A percentile compares a stretch with the other conserved stretches of the same genome.
These are phyloP conservation scores for Brassica napus DNA, from an alignment of 345 rosid species.

Conservation along the genomic window Da-Ae NC_063448.1:55974001-55974500, in stretches of 20 bases:
- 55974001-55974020: background rate
- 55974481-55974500: too few relatives aligned
- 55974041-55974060: background rate
- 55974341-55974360: background rate
- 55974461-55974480: too few relatives aligned
- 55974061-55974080: constrained; percentile 26
- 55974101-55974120: constrained; percentile 93
- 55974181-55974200: constrained; percentile 67
- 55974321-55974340: background rate
- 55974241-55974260: background rate
- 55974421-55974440: too few relatives aligned
- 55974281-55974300: constrained; percentile 21
- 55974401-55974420: too few relatives aligned
- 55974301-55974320: background rate
- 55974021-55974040: background rate
- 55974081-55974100: constrained; percentile 96
- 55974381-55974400: background rate
- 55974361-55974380: background rate
- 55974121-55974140: constrained; percentile 81
- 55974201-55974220: constrained; percentile 56
- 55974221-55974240: constrained; percentile 17
- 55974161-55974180: constrained; percentile 84
- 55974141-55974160: constrained; percentile 73
- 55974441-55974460: too few relatives aligned
- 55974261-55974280: background rate